Percentiles rank a stretch among this genome's conserved stretches.
Conservation (phyloP, 441 rosid species). For the Breynia disticha region DNA sequence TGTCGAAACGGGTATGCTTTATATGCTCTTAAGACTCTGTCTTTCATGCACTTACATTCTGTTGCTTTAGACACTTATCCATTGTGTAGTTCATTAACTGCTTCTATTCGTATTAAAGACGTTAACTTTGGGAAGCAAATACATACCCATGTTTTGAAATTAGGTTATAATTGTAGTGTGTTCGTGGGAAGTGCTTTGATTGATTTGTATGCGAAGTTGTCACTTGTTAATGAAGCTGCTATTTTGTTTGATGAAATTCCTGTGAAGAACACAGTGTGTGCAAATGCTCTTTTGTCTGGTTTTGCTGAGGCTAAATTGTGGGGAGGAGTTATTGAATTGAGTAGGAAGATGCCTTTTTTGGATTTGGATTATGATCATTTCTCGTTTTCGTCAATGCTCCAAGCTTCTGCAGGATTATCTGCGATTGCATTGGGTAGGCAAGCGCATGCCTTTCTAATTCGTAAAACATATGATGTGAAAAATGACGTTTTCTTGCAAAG, state of each 20-base stretch:
- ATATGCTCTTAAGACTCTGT: slow-evolving; percentile 29
- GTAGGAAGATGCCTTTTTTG: slow-evolving; percentile 33
- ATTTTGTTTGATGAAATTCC: slow-evolving; percentile 48
- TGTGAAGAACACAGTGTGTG: slow-evolving; percentile 40
- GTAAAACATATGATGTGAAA: slow-evolving; percentile 18
- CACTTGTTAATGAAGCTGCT: slow-evolving; percentile 21
- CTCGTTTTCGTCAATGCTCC: slow-evolving; percentile 29
- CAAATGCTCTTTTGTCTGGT: slow-evolving; percentile 43
- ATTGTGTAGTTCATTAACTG: slow-evolving; percentile 34
- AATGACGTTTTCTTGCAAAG: slow-evolving; percentile 41
- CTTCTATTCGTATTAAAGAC: slow-evolving; percentile 24
- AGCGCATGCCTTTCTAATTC: slow-evolving; percentile 34
- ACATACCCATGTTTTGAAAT: slow-evolving; percentile 32
- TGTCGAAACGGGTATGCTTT: slow-evolving; percentile 31
- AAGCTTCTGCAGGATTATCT: slow-evolving; percentile 29
- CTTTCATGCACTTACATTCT: slow-evolving; percentile 34
- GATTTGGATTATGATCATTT: slow-evolving; percentile 33
- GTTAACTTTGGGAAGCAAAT: slow-evolving; percentile 33
- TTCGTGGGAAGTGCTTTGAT: slow-evolving; percentile 47
- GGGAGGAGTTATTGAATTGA: slow-evolving; percentile 27
- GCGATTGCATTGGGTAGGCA: slow-evolving; percentile 37
- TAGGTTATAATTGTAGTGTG: slow-evolving; percentile 39
- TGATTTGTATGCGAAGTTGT: slow-evolving; percentile 31
- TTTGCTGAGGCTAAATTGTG: slow-evolving; percentile 31
- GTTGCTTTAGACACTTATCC: slow-evolving; percentile 36